Conservation (phyloP, 441 rosid species). For the Populus hybrid region DNA sequence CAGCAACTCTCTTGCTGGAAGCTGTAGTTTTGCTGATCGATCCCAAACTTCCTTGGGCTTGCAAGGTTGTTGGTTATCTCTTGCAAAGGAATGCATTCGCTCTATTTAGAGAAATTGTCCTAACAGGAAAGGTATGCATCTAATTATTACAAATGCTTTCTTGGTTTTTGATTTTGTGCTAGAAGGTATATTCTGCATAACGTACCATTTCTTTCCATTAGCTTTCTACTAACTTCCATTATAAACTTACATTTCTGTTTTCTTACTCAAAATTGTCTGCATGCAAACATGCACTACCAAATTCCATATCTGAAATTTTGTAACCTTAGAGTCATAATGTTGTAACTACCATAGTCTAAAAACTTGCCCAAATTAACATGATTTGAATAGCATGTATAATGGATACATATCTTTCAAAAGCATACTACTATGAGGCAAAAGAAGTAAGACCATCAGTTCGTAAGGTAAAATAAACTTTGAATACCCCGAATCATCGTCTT, state of each 20-base stretch:
- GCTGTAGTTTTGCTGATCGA: constrained; percentile 61
- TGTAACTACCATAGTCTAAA: background rate
- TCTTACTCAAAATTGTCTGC: background rate
- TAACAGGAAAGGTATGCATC: constrained; percentile 55
- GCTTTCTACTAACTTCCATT: background rate
- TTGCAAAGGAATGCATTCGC: constrained; percentile 52
- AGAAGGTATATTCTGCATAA: background rate
- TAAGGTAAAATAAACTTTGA: background rate
- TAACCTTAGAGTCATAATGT: background rate
- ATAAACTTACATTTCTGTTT: background rate
- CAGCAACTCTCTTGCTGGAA: constrained; percentile 62
- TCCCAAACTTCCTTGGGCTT: constrained; percentile 89
- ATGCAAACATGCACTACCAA: background rate
- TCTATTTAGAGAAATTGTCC: constrained; percentile 65
- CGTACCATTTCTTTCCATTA: background rate
- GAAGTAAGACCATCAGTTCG: background rate
- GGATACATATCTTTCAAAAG: background rate
- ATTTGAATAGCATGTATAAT: background rate
- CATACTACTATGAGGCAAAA: background rate
- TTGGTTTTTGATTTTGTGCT: background rate
- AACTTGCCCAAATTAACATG: background rate
- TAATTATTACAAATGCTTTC: constrained; percentile 6
- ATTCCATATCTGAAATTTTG: background rate
- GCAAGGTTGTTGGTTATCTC: constrained; percentile 69
- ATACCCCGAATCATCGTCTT: background rate